A percentile compares a stretch with the other conserved stretches of the same genome.
These are phyloP conservation scores for Ottelia alismoides DNA, from an alignment of 106 monocot genomes.

Conservation along the genomic window DNA sequence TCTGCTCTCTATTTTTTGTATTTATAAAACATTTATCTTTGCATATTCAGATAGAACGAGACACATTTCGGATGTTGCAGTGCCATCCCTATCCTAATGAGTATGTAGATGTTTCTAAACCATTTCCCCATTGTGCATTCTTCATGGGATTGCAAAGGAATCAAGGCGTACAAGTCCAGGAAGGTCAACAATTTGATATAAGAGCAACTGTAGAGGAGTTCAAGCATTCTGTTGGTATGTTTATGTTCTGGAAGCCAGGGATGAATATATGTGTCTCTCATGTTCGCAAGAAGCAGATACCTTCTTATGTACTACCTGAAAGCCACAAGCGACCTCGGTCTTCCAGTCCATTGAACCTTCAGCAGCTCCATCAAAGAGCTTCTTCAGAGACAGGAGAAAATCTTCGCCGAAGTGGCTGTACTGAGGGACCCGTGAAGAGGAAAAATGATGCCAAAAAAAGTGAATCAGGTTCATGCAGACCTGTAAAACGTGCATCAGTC, in stretches of 20 bases:
- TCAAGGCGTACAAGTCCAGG: conserved; percentile 24
- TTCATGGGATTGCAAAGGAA: conserved; percentile 51
- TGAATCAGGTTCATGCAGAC: no score
- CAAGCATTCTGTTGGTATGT: conserved; percentile 38
- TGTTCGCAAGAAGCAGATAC: conserved; percentile 47
- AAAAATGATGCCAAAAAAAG: no score
- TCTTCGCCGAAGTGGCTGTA: no score
- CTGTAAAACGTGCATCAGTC: no score
- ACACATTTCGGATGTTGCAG: conserved; percentile 57
- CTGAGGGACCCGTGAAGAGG: no score
- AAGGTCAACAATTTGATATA: conserved; percentile 58
- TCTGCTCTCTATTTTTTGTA: neutral
- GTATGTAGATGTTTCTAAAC: conserved; percentile 33
- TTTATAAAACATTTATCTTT: no score
- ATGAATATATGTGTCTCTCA: conserved; percentile 53
- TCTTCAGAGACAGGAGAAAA: no score
- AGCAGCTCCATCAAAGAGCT: no score
- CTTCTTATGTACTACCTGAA: no score
- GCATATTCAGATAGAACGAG: conserved; percentile 85
- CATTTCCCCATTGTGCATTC: conserved; percentile 34
- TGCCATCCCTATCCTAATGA: conserved; percentile 47
- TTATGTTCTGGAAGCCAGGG: conserved; percentile 51
- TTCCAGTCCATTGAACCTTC: no score
- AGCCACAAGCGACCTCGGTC: no score
- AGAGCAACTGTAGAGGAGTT: conserved; percentile 62